phyloP scores from a whole-genome alignment of 805 yeast genomes.

The Candida maesae region DNA sequence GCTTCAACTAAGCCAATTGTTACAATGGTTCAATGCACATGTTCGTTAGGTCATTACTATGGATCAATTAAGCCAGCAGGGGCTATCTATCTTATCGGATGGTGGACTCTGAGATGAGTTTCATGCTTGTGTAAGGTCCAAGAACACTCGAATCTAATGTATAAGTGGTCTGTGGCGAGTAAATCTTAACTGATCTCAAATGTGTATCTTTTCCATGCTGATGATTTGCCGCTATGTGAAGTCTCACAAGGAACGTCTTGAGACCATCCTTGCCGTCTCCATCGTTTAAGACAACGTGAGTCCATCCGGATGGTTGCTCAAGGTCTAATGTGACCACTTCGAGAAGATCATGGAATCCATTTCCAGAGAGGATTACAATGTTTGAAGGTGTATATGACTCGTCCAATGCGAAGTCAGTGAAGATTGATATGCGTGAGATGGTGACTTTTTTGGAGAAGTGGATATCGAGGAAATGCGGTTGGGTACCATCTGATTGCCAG shows the following conservation, averaged over 20 bases:
- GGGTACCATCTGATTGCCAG: constrained; percentile 96
- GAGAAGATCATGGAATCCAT: constrained; percentile 71
- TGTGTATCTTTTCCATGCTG: constrained; percentile 97
- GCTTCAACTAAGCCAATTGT: too few species aligned
- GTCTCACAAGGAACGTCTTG: constrained; percentile 61
- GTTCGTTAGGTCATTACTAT: not conserved
- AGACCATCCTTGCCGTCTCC: constrained; percentile 43
- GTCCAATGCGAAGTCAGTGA: constrained; percentile 66
- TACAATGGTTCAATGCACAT: too few species aligned
- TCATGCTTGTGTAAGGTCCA: constrained; percentile 25
- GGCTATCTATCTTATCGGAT: constrained; percentile 3
- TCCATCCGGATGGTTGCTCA: constrained; percentile 76
- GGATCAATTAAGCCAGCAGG: too few species aligned
- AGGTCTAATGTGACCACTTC: constrained; percentile 61
- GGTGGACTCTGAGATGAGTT: constrained; percentile 21
- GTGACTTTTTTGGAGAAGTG: constrained; percentile 77
- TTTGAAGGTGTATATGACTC: constrained; percentile 90
- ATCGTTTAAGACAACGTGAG: constrained; percentile 48
- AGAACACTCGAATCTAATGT: constrained; percentile 22
- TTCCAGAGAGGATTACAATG: constrained; percentile 64
- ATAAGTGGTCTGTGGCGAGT: constrained; percentile 37
- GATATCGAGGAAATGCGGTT: constrained; percentile 79
- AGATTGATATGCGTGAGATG: constrained; percentile 64
- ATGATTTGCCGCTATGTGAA: constrained; percentile 70
- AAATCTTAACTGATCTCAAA: constrained; percentile 66